These are phyloP conservation scores for Aspergillus mulundensis DNA, from an alignment of 495 filamentous ascomycete species.

Conservation along the genomic window DNA sequence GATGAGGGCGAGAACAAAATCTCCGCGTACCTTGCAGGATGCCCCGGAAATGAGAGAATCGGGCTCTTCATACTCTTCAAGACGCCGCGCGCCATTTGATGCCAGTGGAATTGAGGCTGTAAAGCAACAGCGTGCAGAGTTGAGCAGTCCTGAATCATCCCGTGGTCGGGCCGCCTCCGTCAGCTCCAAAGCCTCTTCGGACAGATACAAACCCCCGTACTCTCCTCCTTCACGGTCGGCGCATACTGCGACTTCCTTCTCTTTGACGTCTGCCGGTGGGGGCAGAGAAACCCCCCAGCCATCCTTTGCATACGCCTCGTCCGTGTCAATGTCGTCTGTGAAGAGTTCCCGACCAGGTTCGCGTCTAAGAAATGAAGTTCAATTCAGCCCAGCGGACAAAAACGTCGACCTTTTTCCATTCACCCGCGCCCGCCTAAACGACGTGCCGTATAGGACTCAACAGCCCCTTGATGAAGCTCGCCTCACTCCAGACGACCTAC, in stretches of 20 bases:
- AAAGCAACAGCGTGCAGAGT: conserved; percentile 51
- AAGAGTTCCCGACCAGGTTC: conserved; percentile 64
- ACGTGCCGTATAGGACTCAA: conserved; percentile 71
- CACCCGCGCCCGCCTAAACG: conserved; percentile 69
- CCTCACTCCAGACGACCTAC: conserved; percentile 77
- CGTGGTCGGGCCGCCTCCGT: conserved; percentile 62
- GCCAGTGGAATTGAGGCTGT: conserved; percentile 39
- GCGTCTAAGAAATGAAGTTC: conserved; percentile 75
- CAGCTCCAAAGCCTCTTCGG: conserved; percentile 47
- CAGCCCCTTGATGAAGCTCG: conserved; percentile 56
- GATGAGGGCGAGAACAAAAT: conserved; percentile 27
- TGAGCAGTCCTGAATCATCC: conserved; percentile 59
- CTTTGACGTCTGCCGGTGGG: conserved; percentile 31
- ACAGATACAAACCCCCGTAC: conserved; percentile 34
- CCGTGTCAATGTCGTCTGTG: conserved; percentile 63
- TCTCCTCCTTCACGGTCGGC: conserved; percentile 42
- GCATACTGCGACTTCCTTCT: conserved; percentile 46
- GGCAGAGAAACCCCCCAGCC: conserved; percentile 40
- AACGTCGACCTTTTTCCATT: conserved; percentile 63
- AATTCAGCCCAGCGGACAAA: conserved; percentile 57
- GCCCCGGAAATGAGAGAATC: conserved; percentile 35
- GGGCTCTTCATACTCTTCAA: conserved; percentile 8
- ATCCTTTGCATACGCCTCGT: conserved; percentile 38
- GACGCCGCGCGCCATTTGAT: conserved; percentile 42
- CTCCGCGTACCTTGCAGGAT: conserved; percentile 32